Base-by-base conservation (phyloP, 2,329 filamentous ascomycete genomes). In the Juglanconis juglandina region DNA sequence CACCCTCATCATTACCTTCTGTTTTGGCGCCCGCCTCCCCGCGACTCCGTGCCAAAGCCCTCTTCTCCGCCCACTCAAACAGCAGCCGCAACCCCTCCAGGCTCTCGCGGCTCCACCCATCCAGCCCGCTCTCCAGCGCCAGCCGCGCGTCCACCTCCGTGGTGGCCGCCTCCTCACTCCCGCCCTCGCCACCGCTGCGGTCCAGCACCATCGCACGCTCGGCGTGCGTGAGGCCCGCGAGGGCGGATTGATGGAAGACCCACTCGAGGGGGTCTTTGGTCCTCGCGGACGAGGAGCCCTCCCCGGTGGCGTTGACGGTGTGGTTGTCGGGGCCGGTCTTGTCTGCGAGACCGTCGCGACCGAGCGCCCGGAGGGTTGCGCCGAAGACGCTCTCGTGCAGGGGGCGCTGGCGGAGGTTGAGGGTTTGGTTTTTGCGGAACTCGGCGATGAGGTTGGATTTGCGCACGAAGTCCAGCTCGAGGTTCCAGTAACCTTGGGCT, bases 401-500 rank as follows among this genome's bases (percentile, higher is more conserved):
- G 13, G 88, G 83, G 58, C 92, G 85, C 14, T 89, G 82, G 17
- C 89, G 85, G 4, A 96, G 85, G 68, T 87, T 87, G 47, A 97
- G 77, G 1, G 85, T 90, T 67, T 96, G 91, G 33, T 87, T 87
- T 24, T 80, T 78, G 10, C 77, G 77, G 75, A 96, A 92, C 3
- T 87, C 84, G 0, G 81, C 74, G 4, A 84, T 77, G 53, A 95
- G 83, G 0, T 78, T 73, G 0, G 87, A 78, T 59, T 89, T 86
- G 53, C 80, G 77, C 3, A 77, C 77, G 64, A 97, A 92, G 69
- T 95, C 87, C 4, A 96, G 79, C 5, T 87, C 86, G 3, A 96
- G 81, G 47, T 91, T 88, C 93, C 93, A 97, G 76, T 91, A 94
- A 4, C 81, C 79, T 4, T 86, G 79, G 3, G 86, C 81, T 1